Conservation (phyloP, 768 basidiomycete species). For the Dioszegia aurantiaca region DNA sequence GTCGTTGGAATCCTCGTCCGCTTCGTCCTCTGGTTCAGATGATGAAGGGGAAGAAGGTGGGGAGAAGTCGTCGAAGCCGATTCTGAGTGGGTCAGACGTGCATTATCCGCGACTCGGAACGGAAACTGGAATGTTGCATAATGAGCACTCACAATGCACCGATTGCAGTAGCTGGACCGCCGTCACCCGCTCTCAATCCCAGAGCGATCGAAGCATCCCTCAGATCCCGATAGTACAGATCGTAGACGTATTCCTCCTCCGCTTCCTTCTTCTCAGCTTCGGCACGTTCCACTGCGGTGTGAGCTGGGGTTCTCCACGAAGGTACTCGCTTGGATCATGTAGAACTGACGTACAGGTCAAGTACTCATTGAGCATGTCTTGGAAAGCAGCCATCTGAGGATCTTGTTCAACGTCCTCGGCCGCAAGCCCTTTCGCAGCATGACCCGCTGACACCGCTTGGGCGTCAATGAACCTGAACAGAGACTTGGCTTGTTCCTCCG, state of each 20-base stretch:
- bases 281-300: constrained; percentile 9
- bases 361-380: constrained; percentile 52
- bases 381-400: constrained; percentile 48
- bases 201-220: constrained; percentile 19
- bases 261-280: constrained; percentile 20
- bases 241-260: constrained; percentile 47
- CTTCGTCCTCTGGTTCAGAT: constrained; percentile 46
- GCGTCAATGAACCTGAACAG: constrained; percentile 41
- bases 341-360: constrained; percentile 35
- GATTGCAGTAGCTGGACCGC: constrained; percentile 22
- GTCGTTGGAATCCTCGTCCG: constrained; percentile 48
- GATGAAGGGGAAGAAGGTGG: constrained; percentile 33
- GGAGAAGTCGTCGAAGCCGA: constrained; percentile 41
- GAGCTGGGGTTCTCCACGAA: no score
- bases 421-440: neutral
- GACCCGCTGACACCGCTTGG: constrained; percentile 25
- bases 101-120: no score
- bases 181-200: constrained; percentile 38
- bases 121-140: no score
- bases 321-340: no score
- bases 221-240: constrained; percentile 50
- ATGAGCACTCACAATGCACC: constrained; percentile 30
- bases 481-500: constrained; percentile 10
- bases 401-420: constrained; percentile 24
- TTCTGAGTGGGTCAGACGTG: no score